phyloP scores from a whole-genome alignment of 257 asterid genomes.

The Paraleonurus japonicus region DNA sequence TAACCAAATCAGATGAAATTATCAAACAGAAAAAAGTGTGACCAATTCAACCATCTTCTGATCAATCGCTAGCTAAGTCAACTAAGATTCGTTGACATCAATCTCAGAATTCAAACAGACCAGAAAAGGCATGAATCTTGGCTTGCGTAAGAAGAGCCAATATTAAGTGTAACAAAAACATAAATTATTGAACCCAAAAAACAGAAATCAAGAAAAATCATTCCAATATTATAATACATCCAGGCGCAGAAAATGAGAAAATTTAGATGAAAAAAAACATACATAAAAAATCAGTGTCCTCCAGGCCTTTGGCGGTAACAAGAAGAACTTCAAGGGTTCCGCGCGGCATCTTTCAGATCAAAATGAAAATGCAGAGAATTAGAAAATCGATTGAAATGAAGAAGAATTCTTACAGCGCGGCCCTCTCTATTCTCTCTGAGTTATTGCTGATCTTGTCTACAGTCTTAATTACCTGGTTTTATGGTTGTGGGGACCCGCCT shows the following conservation, averaged over 20 bases:
- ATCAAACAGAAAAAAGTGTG: neutral
- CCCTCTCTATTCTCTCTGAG: neutral
- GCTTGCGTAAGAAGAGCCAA: neutral
- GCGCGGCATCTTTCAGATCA: conserved; percentile 43
- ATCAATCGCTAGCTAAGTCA: conserved; percentile 12
- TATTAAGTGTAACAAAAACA: neutral
- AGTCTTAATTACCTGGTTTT: conserved; percentile 2
- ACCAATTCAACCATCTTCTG: neutral
- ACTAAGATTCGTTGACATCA: neutral
- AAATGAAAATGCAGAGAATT: conserved; percentile 12
- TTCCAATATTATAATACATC: neutral
- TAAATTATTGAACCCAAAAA: neutral
- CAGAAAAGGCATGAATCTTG: neutral
- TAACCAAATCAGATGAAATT: neutral
- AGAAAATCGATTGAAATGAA: neutral
- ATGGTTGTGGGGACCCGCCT: conserved; percentile 18
- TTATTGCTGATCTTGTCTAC: neutral
- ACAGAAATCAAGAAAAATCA: conserved; percentile 5
- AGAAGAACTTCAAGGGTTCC: conserved; percentile 88
- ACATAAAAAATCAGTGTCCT: conserved; percentile 57
- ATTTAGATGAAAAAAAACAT: conserved; percentile 10
- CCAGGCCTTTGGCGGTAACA: conserved; percentile 70
- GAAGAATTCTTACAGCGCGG: neutral
- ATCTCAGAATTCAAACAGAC: neutral
- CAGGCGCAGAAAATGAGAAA: neutral